These are phyloP conservation scores for Russula abietina DNA, from an alignment of 768 basidiomycete genomes.

Conservation along the genomic window DNA sequence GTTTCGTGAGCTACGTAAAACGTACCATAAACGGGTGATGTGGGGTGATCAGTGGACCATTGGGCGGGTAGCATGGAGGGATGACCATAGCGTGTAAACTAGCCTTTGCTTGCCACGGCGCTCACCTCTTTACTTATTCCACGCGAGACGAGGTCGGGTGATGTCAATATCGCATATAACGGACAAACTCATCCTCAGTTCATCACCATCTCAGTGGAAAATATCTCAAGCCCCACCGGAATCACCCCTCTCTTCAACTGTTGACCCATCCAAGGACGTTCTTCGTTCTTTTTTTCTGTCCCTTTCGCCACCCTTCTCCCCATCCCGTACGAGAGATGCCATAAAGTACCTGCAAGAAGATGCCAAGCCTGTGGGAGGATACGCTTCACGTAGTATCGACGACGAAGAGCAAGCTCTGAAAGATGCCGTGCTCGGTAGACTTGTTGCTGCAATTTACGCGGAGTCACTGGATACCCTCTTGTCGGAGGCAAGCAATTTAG, in stretches of 20 bases:
- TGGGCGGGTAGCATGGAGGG: conserved; percentile 82
- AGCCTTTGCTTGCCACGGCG: not conserved
- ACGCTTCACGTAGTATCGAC: conserved; percentile 13
- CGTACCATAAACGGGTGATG: conserved; percentile 89
- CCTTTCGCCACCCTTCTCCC: conserved; percentile 32
- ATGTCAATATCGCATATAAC: conserved; percentile 25
- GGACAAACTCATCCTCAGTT: conserved; percentile 6
- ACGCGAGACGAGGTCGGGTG: not conserved
- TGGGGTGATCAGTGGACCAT: conserved; percentile 85
- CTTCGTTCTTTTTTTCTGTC: conserved; percentile 38
- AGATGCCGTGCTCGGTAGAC: conserved; percentile 42
- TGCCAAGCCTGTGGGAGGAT: not conserved
- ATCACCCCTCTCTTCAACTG: not conserved
- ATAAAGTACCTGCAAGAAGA: conserved; percentile 30
- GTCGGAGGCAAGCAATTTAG: conserved; percentile 59
- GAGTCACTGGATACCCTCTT: conserved; percentile 61
- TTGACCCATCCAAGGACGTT: conserved; percentile 28
- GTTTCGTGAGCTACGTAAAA: conserved; percentile 80
- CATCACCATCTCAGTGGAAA: conserved; percentile 1
- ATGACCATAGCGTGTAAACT: conserved; percentile 35
- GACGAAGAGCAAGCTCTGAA: conserved; percentile 36
- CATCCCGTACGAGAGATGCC: conserved; percentile 29
- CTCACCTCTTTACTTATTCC: not conserved
- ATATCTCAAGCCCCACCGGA: not conserved
- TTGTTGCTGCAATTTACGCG: conserved; percentile 55